Evolutionary conservation across 2,329 filamentous ascomycete genomes (phyloP), one percentile per base, ranked within the genome.

Genomic region (Colletotrichum sojae): DNA sequence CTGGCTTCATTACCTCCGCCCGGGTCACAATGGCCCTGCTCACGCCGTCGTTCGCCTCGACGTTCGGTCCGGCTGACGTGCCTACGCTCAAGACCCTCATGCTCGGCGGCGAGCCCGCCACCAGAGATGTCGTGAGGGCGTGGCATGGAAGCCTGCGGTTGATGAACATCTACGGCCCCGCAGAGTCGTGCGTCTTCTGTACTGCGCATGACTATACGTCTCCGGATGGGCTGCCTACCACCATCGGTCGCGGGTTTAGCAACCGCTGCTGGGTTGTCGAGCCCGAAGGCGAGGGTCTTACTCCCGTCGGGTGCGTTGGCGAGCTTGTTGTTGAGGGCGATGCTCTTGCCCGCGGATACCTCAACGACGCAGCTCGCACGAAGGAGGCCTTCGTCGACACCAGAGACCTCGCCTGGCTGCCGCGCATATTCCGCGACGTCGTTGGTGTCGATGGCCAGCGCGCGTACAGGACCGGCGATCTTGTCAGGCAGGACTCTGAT

Each of bases 391-490:
- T 43, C 12, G 13, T n/a, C 40, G 39, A 6, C 10, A 40, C 39
- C 2, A 10, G 39, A 40, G 39, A 40, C 10, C 39, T 40, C 2
- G 39, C 39, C 10, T 40, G 39, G 39, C 39, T 40, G 13, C 39
- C 39, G 39, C 39, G 39, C 13, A 15, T 12, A 2, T 12, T 40
- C 13, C 39, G 39, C 39, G 40, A 43, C 5, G 12, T 6, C 15
- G 15, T 43, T 13, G 13, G 10, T 2, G 40, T 43, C 10, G 15
- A 13, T 15, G 10, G 12, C 8, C 40, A n/a, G 16, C 40, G 40
- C 10, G 71, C 84, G 18, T 84, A 84, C 73, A 80, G 78, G 51
- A 83, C 83, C 0, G 83, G 83, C 31, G 83, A 85, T 70, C 76
- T 85, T 12, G 83, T 76, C 6, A 51, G 46, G 36, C 27, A 51